Conservation (phyloP, 164 flowering plant genomes). For the Vitis rotundifolia region DNA sequence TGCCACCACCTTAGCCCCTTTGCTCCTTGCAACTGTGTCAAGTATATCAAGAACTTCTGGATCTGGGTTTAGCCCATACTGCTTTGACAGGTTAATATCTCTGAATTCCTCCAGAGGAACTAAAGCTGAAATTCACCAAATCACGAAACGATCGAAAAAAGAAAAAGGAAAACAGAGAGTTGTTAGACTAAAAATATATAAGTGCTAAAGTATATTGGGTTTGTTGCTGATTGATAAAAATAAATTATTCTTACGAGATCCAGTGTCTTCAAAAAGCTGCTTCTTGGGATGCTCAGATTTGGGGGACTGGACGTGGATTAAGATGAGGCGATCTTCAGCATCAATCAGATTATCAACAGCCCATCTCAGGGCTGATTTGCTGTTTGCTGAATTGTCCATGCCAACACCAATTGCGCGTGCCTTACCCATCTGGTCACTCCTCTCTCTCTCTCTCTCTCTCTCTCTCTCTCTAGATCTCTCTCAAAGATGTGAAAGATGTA, state of each 20-base stretch:
- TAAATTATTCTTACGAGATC: constrained; percentile 46
- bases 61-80: constrained; percentile 57
- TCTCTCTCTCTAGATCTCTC: constrained; percentile 14
- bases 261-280: constrained; percentile 58
- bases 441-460: constrained; percentile 18
- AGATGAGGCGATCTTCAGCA: constrained; percentile 38
- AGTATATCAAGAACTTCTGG: constrained; percentile 59
- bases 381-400: constrained; percentile 61
- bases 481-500: background rate
- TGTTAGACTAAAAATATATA: background rate
- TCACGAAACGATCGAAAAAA: background rate
- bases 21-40: constrained; percentile 44
- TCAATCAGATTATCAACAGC: constrained; percentile 47
- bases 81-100: constrained; percentile 40
- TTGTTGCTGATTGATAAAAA: background rate
- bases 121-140: constrained; percentile 42
- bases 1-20: constrained; percentile 47
- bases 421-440: constrained; percentile 25
- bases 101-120: constrained; percentile 64
- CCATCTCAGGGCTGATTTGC: constrained; percentile 66
- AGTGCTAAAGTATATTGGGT: background rate
- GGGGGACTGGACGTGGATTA: constrained; percentile 56
- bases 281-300: constrained; percentile 43
- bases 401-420: constrained; percentile 53
- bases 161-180: background rate